phyloP scores from a whole-genome alignment of 225 moss, liverwort and hornwort species.

The Pseudisothecium myosuroides region DNA sequence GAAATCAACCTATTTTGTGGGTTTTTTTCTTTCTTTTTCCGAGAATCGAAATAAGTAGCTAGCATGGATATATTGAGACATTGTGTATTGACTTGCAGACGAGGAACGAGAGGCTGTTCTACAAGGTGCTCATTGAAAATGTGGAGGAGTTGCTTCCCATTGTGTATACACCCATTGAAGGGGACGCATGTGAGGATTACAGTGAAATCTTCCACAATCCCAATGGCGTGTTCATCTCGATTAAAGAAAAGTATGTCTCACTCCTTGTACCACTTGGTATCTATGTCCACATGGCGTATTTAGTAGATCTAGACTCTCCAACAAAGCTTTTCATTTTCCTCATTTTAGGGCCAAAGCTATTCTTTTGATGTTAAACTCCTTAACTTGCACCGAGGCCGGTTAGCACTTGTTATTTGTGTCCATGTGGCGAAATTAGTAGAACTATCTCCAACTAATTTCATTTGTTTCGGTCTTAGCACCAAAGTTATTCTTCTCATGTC shows the following conservation, averaged over 20 bases:
- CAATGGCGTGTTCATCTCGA: conserved; percentile 68
- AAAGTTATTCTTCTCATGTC: neutral
- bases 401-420: neutral
- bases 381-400: neutral
- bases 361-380: neutral
- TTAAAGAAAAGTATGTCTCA: conserved; percentile 46
- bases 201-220: conserved; percentile 62
- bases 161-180: conserved; percentile 89
- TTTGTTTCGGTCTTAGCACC: neutral
- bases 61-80: neutral
- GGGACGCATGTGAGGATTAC: conserved; percentile 77
- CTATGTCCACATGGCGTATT: no score
- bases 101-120: conserved; percentile 67
- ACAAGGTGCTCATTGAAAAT: conserved; percentile 68
- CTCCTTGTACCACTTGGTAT: neutral
- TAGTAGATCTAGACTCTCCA: neutral
- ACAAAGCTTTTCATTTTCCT: neutral
- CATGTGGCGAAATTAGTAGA: neutral
- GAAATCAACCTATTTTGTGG: neutral
- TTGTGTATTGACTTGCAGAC: conserved; percentile 2
- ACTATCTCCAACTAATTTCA: neutral
- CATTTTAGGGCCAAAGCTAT: no score
- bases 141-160: conserved; percentile 90
- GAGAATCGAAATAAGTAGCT: neutral
- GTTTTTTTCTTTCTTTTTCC: no score